Evolutionary conservation across 805 yeast genomes (phyloP).

Genomic region (Scheffersomyces ergatensis): DNA sequence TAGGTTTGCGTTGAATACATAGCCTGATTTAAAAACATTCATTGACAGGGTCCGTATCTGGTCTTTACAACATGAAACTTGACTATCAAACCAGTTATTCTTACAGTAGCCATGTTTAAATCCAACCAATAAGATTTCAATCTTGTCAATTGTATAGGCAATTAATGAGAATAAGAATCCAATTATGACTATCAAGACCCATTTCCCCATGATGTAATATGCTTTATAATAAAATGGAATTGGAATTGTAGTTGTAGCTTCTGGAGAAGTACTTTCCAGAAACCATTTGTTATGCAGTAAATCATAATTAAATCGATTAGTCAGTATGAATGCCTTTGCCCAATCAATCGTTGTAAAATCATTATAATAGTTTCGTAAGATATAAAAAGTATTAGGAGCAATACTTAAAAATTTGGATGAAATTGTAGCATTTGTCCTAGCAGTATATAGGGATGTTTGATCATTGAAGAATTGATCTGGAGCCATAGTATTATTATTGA

Average conservation of each 20-base stretch:
- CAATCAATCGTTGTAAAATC: conserved; percentile 64
- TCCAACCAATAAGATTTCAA: conserved; percentile 48
- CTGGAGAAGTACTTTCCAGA: conserved; percentile 2
- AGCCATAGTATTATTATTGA: conserved; percentile 2
- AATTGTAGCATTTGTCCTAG: conserved; percentile 11
- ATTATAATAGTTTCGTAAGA: conserved; percentile 44
- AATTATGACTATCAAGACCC: conserved; percentile 48
- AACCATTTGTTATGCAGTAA: conserved; percentile 30
- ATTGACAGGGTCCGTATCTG: background rate
- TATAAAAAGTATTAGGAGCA: conserved; percentile 14
- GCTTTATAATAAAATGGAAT: conserved; percentile 21
- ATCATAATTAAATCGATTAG: conserved; percentile 38
- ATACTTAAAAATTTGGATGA: conserved; percentile 11
- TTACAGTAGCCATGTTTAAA: conserved; percentile 52
- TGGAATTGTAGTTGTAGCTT: conserved; percentile 3
- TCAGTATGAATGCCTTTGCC: conserved; percentile 48
- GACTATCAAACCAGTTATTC: conserved; percentile 41
- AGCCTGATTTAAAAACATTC: conserved; percentile 20
- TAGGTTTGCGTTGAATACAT: conserved; percentile 8
- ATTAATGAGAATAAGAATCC: conserved; percentile 47
- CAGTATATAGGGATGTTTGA: conserved; percentile 8
- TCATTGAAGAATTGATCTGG: conserved; percentile 5
- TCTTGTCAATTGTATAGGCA: conserved; percentile 47
- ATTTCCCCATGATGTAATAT: conserved; percentile 42
- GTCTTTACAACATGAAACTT: conserved; percentile 44